phyloP scores from a whole-genome alignment of 257 asterid species.

The Handroanthus guayacan region DNA sequence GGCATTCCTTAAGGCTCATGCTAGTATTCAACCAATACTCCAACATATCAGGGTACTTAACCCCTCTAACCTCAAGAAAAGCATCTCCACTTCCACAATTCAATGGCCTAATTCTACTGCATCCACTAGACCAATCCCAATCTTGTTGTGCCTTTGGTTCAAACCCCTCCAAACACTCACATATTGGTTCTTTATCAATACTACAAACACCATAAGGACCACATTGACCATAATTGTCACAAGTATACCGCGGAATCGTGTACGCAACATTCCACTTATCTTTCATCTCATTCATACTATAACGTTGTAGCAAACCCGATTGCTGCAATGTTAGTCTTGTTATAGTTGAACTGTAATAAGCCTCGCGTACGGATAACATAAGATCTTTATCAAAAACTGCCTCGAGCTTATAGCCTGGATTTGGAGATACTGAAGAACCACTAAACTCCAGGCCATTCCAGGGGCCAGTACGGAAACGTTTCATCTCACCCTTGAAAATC shows the following conservation, averaged over 20 bases:
- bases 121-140: constrained; percentile 40
- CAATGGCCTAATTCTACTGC: constrained; percentile 29
- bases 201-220: constrained; percentile 44
- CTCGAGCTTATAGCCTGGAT: not conserved
- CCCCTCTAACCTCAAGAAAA: constrained; percentile 21
- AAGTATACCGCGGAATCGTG: not conserved
- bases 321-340: constrained; percentile 1
- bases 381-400: not conserved
- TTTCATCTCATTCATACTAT: constrained; percentile 27
- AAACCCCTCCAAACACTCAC: constrained; percentile 37
- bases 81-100: constrained; percentile 29
- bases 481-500: not conserved
- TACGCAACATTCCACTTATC: constrained; percentile 24
- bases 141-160: not conserved
- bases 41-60: constrained; percentile 25
- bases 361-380: constrained; percentile 14
- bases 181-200: not conserved
- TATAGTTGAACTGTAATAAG: constrained; percentile 28
- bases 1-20: constrained; percentile 18
- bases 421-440: constrained; percentile 21
- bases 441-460: constrained; percentile 48
- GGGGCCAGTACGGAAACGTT: constrained; percentile 33
- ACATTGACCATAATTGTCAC: constrained; percentile 42
- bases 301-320: constrained; percentile 21
- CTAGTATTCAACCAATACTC: constrained; percentile 14